Evolutionary conservation across 352 stramenopile genomes (phyloP).

Genomic region (Phytophthora agathidicida): DNA sequence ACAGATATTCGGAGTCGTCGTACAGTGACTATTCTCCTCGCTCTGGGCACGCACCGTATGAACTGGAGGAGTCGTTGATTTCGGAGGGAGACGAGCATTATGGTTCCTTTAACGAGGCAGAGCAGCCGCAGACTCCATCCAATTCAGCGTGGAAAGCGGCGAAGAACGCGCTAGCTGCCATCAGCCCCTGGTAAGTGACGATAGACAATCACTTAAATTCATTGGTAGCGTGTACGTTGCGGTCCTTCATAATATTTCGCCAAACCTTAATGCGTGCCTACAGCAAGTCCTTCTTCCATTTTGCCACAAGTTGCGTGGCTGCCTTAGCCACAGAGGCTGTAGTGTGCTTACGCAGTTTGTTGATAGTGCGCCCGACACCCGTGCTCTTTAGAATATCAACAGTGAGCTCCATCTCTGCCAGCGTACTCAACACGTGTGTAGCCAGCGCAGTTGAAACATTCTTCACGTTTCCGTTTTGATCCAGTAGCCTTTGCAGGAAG

Average conservation of each 20-base stretch:
- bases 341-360: constrained; percentile 86
- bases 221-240: not conserved
- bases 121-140: constrained; percentile 17
- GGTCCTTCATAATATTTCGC: constrained; percentile 7
- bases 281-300: constrained; percentile 89
- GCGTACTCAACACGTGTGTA: constrained; percentile 71
- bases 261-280: constrained; percentile 28
- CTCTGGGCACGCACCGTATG: constrained; percentile 33
- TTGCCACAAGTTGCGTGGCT: constrained; percentile 73
- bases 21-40: constrained; percentile 41
- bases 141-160: constrained; percentile 52
- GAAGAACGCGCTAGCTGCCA: constrained; percentile 63
- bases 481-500: constrained; percentile 77
- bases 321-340: constrained; percentile 64
- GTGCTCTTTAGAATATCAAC: constrained; percentile 88
- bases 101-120: constrained; percentile 58
- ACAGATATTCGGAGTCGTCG: constrained; percentile 37
- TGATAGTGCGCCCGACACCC: constrained; percentile 82
- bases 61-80: constrained; percentile 77
- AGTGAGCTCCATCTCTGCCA: constrained; percentile 71
- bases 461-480: constrained; percentile 81
- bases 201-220: constrained; percentile 1
- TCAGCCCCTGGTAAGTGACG: constrained; percentile 75
- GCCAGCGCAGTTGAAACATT: constrained; percentile 69
- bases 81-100: constrained; percentile 76